phyloP scores from a whole-genome alignment of 2,329 filamentous ascomycete species.

The Colletotrichum spaethianum region DNA sequence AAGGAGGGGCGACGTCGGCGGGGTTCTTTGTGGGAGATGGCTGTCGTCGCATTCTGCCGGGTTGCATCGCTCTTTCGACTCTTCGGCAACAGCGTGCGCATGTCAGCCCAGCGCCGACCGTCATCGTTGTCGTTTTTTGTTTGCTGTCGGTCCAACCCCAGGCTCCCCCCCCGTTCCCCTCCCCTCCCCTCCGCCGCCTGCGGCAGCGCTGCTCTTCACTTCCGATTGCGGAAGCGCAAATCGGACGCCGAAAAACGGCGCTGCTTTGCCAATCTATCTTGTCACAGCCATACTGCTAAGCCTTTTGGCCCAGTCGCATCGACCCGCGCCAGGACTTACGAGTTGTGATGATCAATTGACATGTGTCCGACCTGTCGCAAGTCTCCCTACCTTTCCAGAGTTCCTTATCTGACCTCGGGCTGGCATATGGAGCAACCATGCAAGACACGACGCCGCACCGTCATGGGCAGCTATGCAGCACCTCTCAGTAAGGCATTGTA shows the following conservation, averaged over 20 bases:
- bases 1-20: conserved; percentile 5
- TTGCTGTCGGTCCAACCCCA: conserved; percentile 5
- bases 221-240: conserved; percentile 35
- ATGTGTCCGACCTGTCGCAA: conserved; percentile 33
- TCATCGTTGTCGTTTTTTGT: neutral
- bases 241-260: conserved; percentile 32
- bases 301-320: conserved; percentile 17
- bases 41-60: conserved; percentile 34
- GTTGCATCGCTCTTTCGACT: conserved; percentile 31
- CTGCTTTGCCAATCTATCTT: conserved; percentile 23
- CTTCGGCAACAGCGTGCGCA: neutral
- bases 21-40: conserved; percentile 9
- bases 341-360: conserved; percentile 39
- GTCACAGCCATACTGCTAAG: neutral
- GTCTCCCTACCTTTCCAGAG: neutral
- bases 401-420: conserved; percentile 29
- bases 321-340: conserved; percentile 16
- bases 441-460: conserved; percentile 11
- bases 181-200: neutral
- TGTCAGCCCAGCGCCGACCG: conserved; percentile 1
- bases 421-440: conserved; percentile 27
- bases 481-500: neutral
- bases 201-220: conserved; percentile 3
- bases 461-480: conserved; percentile 1
- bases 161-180: neutral